Evolutionary conservation across 441 rosid species (phyloP).

Genomic region (Jatropha multifida): DNA sequence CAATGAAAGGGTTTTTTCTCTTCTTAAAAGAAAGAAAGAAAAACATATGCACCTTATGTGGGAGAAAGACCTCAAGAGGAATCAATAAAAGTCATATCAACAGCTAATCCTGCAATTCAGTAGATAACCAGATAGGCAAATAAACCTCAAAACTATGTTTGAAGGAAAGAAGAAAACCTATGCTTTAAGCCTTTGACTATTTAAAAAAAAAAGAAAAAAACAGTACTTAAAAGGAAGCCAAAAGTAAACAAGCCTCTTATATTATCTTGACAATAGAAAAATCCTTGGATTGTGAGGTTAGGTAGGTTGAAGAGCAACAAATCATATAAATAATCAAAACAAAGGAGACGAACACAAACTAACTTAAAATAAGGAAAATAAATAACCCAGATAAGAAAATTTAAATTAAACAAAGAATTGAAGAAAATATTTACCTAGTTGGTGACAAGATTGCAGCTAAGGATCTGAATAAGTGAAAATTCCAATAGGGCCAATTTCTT

Average conservation of each 20-base stretch:
- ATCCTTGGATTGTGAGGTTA: conserved; percentile 27
- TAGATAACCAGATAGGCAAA: conserved; percentile 24
- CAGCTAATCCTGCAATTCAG: conserved; percentile 33
- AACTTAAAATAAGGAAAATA: conserved; percentile 14
- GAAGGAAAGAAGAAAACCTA: conserved; percentile 20
- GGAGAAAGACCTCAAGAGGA: conserved; percentile 19
- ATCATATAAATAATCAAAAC: conserved; percentile 21
- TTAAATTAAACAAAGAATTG: neutral
- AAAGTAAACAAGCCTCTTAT: conserved; percentile 22
- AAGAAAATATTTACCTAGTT: neutral
- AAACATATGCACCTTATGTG: conserved; percentile 31
- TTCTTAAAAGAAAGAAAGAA: no score
- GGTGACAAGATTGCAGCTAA: conserved; percentile 21
- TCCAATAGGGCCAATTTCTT: conserved; percentile 17
- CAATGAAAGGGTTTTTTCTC: neutral
- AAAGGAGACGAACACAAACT: conserved; percentile 13
- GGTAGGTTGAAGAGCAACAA: conserved; percentile 39
- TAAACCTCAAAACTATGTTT: conserved; percentile 26
- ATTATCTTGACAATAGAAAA: conserved; percentile 8
- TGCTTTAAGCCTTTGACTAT: conserved; percentile 33
- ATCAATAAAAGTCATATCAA: conserved; percentile 21
- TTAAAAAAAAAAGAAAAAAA: no score
- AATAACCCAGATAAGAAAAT: conserved; percentile 23
- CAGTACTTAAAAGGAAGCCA: conserved; percentile 6
- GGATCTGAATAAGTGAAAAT: conserved; percentile 29